Base-by-base conservation (phyloP, 306 rosid species). In the Fragaria iinumae region DNA sequence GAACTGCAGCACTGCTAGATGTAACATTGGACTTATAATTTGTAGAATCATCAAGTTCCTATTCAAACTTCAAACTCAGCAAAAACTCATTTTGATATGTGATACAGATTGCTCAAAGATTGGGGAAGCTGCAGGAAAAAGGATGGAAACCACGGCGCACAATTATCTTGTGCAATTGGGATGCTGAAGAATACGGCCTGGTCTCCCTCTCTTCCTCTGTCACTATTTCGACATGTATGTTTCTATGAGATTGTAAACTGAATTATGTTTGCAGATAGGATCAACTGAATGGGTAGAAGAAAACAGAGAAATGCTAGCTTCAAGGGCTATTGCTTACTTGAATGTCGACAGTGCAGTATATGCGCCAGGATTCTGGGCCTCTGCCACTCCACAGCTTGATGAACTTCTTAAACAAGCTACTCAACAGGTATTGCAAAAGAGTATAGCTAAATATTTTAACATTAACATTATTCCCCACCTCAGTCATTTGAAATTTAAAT, bases 221-320 rank as follows among this genome's bases (percentile, higher is more conserved):
- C 74, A 55, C 25, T 68, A 32, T 65, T 21, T 66, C 49, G 80
- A 38, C 64, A 47, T 20, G 11, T 6, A 12, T 21, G 23, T 64
- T 47, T 38, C 36, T 29, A 12, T 29, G 20, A 34, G 47, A 74
- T 23, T 69, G 62, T 83, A 50, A 79, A 67, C 36, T 36, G 53
- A 60, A 53, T 29, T 32, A 36, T 57, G 20, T 70, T 73, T 81
- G 36, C 86, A 91, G 94, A 74, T 85, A 72, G 94, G 97, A 82
- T 91, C 97, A 27, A 88, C 92, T 0, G 97, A 91, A 74, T 91
- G 97, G 94, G 91, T 89, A 8, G 97, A 91, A 82, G 97, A 91
- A 67, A 89, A 91, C 82, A 85, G 85, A 80, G 90, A 91, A 76
- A 49, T 88, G 82, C 90, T 89, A 32, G 84, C 92, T 85, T 88